Evolutionary conservation across 148 eudicot species (phyloP).

Genomic region (Mesembryanthemum crystallinum): DNA sequence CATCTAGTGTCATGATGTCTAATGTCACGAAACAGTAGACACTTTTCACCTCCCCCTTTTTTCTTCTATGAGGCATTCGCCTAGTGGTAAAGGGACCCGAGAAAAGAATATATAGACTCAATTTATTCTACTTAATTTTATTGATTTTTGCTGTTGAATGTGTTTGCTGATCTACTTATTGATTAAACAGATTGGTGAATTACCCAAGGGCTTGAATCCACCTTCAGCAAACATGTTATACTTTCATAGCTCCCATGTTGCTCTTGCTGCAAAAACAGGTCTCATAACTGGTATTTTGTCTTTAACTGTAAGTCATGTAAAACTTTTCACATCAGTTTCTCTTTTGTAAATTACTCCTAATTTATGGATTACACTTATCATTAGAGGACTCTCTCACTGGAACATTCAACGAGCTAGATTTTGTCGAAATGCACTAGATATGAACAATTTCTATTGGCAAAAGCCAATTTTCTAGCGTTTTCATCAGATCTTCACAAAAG

Average conservation of each 20-base stretch:
- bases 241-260: constrained; percentile 52
- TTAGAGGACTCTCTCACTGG: not conserved
- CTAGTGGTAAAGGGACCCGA: not conserved
- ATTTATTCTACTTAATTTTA: not conserved
- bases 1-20: constrained; percentile 12
- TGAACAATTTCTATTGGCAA: not conserved
- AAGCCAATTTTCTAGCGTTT: not conserved
- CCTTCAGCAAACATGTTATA: constrained; percentile 70
- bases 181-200: constrained; percentile 63
- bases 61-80: not conserved
- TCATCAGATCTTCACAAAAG: no score
- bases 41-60: not conserved
- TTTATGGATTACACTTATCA: not conserved
- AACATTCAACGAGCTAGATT: no score
- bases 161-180: not conserved
- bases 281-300: constrained; percentile 79
- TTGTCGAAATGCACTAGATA: no score
- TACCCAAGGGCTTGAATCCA: constrained; percentile 83
- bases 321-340: not conserved
- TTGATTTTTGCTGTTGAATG: not conserved
- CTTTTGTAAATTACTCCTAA: no score
- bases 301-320: constrained; percentile 59
- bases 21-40: not conserved
- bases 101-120: not conserved
- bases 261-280: constrained; percentile 75